phyloP scores from a whole-genome alignment of 495 filamentous ascomycete genomes.

The Daldinia decipiens region DNA sequence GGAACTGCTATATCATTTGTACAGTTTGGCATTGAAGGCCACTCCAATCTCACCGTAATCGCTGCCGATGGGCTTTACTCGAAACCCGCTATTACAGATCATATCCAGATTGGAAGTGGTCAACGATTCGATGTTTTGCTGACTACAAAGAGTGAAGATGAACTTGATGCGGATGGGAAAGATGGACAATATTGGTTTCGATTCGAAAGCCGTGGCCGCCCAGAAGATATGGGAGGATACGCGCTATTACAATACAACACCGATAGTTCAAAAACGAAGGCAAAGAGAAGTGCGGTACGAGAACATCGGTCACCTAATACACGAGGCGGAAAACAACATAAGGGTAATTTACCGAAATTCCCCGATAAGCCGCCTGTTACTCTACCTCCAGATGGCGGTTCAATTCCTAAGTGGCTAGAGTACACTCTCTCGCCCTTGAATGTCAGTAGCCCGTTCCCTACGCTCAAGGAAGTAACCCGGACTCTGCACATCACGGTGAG shows the following conservation, averaged over 20 bases:
- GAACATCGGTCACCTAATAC: slow-evolving; percentile 6
- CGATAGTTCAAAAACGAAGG: slow-evolving; percentile 10
- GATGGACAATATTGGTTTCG: slow-evolving; percentile 63
- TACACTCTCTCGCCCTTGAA: slow-evolving; percentile 61
- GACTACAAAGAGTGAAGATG: slow-evolving; percentile 53
- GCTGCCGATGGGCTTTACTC: slow-evolving; percentile 69
- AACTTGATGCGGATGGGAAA: slow-evolving; percentile 55
- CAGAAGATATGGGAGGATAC: slow-evolving; percentile 57
- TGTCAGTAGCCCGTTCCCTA: slow-evolving; percentile 54
- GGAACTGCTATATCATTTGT: slow-evolving; percentile 63
- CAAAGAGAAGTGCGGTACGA: neutral
- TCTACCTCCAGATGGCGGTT: slow-evolving; percentile 51
- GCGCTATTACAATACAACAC: slow-evolving; percentile 62
- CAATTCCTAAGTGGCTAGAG: slow-evolving; percentile 60
- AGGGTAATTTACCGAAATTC: slow-evolving; percentile 15
- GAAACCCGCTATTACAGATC: slow-evolving; percentile 55
- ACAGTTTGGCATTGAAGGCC: slow-evolving; percentile 61
- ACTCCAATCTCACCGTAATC: slow-evolving; percentile 61
- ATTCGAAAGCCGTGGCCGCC: slow-evolving; percentile 62
- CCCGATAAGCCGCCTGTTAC: slow-evolving; percentile 49
- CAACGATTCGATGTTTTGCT: slow-evolving; percentile 67
- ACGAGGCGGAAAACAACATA: slow-evolving; percentile 11
- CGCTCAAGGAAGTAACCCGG: slow-evolving; percentile 63
- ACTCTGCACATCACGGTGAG: slow-evolving; percentile 58
- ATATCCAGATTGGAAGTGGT: slow-evolving; percentile 64